A percentile compares a stretch with the other conserved stretches of the same genome.
phyloP scores from a whole-genome alignment of 108 stramenopile species.

The Cylindrotheca closterium region DNA sequence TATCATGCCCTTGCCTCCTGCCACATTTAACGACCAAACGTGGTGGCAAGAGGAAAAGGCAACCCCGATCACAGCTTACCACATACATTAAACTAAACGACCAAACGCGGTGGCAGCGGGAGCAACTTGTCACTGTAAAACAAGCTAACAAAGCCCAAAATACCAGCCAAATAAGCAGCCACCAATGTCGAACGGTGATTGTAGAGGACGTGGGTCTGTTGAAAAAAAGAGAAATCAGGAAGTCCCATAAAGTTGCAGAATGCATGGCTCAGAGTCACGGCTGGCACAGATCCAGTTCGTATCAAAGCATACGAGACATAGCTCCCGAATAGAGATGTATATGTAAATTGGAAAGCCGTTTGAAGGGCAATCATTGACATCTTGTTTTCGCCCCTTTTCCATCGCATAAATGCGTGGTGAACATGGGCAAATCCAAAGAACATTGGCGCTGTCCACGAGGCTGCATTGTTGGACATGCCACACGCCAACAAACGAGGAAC shows the following conservation, averaged over 20 bases:
- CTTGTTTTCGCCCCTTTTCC: slow-evolving; percentile 23
- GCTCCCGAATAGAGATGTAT: slow-evolving; percentile 80
- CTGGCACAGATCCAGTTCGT: slow-evolving; percentile 56
- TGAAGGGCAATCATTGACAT: slow-evolving; percentile 24
- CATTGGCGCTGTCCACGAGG: slow-evolving; percentile 56
- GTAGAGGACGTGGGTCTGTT: slow-evolving; percentile 36
- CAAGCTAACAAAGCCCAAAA: slow-evolving; percentile 38
- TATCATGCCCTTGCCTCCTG: too few species aligned
- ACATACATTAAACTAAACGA: too few species aligned
- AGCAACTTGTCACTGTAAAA: slow-evolving; percentile 16
- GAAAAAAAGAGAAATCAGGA: slow-evolving; percentile 57
- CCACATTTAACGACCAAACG: too few species aligned
- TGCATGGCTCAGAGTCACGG: slow-evolving; percentile 57
- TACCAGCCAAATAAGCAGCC: slow-evolving; percentile 46
- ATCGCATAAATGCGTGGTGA: slow-evolving; percentile 58
- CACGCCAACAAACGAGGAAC: slow-evolving; percentile 45
- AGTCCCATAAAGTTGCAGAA: slow-evolving; percentile 87
- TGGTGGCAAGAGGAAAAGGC: too few species aligned
- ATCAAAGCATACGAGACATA: slow-evolving; percentile 72
- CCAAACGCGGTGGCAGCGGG: slow-evolving; percentile 23
- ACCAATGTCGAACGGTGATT: slow-evolving; percentile 43
- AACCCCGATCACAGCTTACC: too few species aligned
- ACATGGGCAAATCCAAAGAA: slow-evolving; percentile 86
- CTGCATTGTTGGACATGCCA: slow-evolving; percentile 4
- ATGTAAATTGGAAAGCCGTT: slow-evolving; percentile 66